Conservation (phyloP, 1,139 yeast genomes). For the Hansenula anomala region DNA sequence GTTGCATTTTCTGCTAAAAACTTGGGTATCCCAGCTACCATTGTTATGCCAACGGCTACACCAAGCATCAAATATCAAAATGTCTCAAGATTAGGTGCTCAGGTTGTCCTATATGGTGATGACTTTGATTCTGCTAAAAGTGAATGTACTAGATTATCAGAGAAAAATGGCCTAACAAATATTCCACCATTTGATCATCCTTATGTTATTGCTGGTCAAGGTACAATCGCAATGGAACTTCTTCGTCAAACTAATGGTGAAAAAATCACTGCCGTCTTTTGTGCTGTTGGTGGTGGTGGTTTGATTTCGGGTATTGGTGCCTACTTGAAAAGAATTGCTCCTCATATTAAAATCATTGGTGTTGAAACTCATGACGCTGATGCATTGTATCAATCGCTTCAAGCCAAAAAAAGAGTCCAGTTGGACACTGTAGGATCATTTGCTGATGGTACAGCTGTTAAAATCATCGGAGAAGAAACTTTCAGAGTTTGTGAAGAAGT, state of each 20-base stretch:
- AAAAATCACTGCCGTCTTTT: slow-evolving; percentile 80
- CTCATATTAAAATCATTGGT: slow-evolving; percentile 91
- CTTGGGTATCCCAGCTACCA: slow-evolving; percentile 86
- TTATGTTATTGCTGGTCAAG: slow-evolving; percentile 98
- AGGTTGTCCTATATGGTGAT: slow-evolving; percentile 88
- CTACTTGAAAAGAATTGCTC: slow-evolving; percentile 92
- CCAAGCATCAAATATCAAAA: slow-evolving; percentile 92
- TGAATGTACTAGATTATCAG: slow-evolving; percentile 73
- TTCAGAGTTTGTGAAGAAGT: slow-evolving; percentile 74
- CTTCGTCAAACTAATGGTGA: slow-evolving; percentile 79
- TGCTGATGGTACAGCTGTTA: slow-evolving; percentile 99
- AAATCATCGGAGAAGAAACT: slow-evolving; percentile 83
- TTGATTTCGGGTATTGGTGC: slow-evolving; percentile 86
- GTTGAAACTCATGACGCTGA: slow-evolving; percentile 96
- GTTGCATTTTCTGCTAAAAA: slow-evolving; percentile 89
- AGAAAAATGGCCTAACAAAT: slow-evolving; percentile 70
- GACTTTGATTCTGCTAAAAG: slow-evolving; percentile 91
- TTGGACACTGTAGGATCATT: slow-evolving; percentile 84
- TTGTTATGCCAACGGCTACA: slow-evolving; percentile 97
- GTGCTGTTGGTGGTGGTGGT: slow-evolving; percentile 98
- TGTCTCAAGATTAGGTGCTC: slow-evolving; percentile 88
- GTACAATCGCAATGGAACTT: slow-evolving; percentile 91
- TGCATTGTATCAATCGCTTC: slow-evolving; percentile 75
- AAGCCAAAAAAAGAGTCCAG: slow-evolving; percentile 46
- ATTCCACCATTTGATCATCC: slow-evolving; percentile 99